phyloP scores from a whole-genome alignment of 139 green algal species.

The Picochlorum costavermella region DNA sequence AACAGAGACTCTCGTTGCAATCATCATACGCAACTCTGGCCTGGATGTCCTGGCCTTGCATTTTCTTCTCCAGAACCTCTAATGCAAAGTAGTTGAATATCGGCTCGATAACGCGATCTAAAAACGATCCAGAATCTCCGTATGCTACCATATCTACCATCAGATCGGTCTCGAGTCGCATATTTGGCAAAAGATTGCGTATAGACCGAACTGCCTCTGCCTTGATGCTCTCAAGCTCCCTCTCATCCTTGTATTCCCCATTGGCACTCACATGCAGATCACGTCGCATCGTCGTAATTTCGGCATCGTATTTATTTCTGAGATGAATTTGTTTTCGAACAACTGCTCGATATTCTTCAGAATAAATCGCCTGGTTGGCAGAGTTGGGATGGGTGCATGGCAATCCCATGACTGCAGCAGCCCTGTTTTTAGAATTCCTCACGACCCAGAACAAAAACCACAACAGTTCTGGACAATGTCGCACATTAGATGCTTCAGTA shows the following conservation, averaged over 20 bases:
- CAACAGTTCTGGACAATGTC: slow-evolving; percentile 66
- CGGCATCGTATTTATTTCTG: slow-evolving; percentile 18
- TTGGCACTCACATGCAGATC: slow-evolving; percentile 13
- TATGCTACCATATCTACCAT: slow-evolving; percentile 42
- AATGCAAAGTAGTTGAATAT: slow-evolving; percentile 58
- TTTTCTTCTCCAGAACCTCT: slow-evolving; percentile 37
- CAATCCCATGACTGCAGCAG: background rate
- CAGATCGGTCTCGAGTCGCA: slow-evolving; percentile 18
- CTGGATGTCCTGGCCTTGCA: slow-evolving; percentile 34
- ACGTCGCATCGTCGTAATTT: slow-evolving; percentile 10
- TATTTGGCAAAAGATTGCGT: slow-evolving; percentile 4
- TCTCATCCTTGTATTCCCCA: slow-evolving; percentile 13
- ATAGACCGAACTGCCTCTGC: background rate
- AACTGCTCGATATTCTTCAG: slow-evolving; percentile 13
- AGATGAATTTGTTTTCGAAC: slow-evolving; percentile 29
- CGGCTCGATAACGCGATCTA: slow-evolving; percentile 43
- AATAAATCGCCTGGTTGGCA: background rate
- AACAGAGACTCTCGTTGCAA: slow-evolving; percentile 75
- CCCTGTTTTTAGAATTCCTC: slow-evolving; percentile 23
- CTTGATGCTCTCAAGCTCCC: slow-evolving; percentile 2
- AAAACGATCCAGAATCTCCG: slow-evolving; percentile 46
- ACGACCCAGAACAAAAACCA: slow-evolving; percentile 70
- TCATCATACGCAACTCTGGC: slow-evolving; percentile 71
- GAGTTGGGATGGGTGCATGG: slow-evolving; percentile 1
- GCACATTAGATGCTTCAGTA: slow-evolving; percentile 63